phyloP scores from a whole-genome alignment of 2,329 filamentous ascomycete genomes.

The Xylaria sp. region DNA sequence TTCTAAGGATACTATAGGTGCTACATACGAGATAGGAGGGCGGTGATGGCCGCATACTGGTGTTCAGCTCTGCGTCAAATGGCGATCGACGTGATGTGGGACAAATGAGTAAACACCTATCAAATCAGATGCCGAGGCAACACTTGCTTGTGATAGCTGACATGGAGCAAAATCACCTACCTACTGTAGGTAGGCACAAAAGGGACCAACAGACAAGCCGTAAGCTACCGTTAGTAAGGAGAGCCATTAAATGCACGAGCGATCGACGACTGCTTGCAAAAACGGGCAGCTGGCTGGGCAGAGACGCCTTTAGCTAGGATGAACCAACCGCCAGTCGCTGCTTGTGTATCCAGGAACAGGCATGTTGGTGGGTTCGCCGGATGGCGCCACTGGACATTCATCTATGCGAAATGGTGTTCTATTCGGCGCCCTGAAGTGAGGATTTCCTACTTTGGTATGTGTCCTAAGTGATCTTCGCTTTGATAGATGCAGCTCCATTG shows the following conservation, averaged over 20 bases:
- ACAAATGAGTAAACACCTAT: slow-evolving; percentile 5
- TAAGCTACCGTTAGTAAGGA: neutral
- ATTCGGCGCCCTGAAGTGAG: slow-evolving; percentile 18
- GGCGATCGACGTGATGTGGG: slow-evolving; percentile 26
- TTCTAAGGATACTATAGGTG: neutral
- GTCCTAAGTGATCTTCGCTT: slow-evolving; percentile 20
- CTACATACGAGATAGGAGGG: neutral
- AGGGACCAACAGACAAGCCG: neutral
- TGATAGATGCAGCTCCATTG: slow-evolving; percentile 17
- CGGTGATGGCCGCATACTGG: neutral
- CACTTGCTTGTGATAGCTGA: neutral
- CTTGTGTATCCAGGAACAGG: neutral
- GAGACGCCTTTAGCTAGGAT: slow-evolving; percentile 5
- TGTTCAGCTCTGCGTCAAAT: slow-evolving; percentile 18
- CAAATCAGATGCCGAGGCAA: slow-evolving; percentile 24
- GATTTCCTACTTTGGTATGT: slow-evolving; percentile 18
- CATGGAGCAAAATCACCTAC: neutral
- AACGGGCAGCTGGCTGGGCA: slow-evolving; percentile 24
- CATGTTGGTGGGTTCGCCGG: slow-evolving; percentile 4
- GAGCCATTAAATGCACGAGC: neutral
- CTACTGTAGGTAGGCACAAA: neutral
- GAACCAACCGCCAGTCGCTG: slow-evolving; percentile 1
- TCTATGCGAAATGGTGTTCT: slow-evolving; percentile 1
- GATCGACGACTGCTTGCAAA: slow-evolving; percentile 27
- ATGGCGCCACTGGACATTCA: slow-evolving; percentile 13